These are phyloP conservation scores for Trypanosomatidae sp. DNA, from an alignment of 208 protist genomes.

Conservation along the genomic window DNA sequence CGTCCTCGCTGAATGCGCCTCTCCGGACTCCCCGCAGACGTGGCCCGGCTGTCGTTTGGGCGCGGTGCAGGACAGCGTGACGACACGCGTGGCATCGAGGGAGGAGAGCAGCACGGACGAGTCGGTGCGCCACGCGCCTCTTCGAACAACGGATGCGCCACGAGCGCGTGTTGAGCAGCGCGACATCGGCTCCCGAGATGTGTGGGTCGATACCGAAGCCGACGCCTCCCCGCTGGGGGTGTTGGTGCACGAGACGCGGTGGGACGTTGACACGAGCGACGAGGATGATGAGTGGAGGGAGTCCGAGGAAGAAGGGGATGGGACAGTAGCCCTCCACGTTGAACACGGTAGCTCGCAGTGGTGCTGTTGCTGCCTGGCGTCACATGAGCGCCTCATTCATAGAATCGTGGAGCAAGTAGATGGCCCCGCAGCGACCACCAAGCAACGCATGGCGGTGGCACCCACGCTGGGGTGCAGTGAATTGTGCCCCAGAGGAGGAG, in stretches of 20 bases:
- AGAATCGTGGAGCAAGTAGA: not conserved
- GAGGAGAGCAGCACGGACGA: not conserved
- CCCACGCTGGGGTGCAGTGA: not conserved
- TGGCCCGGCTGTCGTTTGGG: not conserved
- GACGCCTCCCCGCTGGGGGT: not conserved
- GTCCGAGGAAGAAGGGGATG: not conserved
- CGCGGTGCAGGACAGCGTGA: not conserved
- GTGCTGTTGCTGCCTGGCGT: slow-evolving; percentile 4
- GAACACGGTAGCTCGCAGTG: not conserved
- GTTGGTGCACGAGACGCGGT: slow-evolving; percentile 11
- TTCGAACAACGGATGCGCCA: not conserved
- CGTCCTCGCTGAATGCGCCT: not conserved
- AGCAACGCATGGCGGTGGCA: not conserved
- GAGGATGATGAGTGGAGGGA: slow-evolving; percentile 13
- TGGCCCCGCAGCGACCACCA: not conserved
- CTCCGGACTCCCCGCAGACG: not conserved
- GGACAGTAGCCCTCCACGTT: not conserved
- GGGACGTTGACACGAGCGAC: slow-evolving; percentile 20
- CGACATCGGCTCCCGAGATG: not conserved
- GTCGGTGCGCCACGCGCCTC: not conserved
- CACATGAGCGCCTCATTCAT: not conserved
- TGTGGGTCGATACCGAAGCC: not conserved
- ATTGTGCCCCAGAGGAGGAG: not conserved
- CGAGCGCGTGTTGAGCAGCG: not conserved
- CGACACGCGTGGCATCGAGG: not conserved